Base-by-base conservation (phyloP, 345 rosid genomes). In the Syzygium jambos region DNA sequence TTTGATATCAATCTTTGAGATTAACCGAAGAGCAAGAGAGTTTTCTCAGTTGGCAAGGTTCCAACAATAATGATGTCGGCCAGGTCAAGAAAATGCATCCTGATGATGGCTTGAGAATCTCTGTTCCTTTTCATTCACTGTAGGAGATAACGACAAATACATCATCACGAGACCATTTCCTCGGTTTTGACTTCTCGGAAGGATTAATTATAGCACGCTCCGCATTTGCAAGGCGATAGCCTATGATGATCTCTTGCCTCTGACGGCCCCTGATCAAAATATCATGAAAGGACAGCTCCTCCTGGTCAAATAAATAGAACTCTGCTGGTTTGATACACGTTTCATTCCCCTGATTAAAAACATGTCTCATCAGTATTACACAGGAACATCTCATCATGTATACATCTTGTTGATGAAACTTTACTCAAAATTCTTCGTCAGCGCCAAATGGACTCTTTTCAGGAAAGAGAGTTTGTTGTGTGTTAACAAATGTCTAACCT, bases 321-420 rank as follows among this genome's bases (percentile, higher is more conserved):
- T 97, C 96, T 85, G 99, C 99, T 5, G 99, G 95, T 91, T 95
- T 96, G 89, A 96, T 96, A 86, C 96, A 94, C 96, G 95, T 93
- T 85, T 94, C 98, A 23, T 95, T 97, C 68, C 98, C 98, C 98
- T 97, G 95, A 86, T 89, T 38, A 46, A 52, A 41, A 29, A n/a
- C 38, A 84, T 73, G 43, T 73, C 46, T 73, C 78, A 9, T 73
- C 80, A 73, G 80, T 34, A 34, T 73, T 38, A 34, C 80, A 19
- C 46, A 73, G 49, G 80, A 73, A 17, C 46, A 73, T 34, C 21
- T 63, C 77, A 63, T 29, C 41, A 29, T 63, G 41, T 34, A 73
- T 9, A 19, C 80, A 73, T 73, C 25, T 73, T 73, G 80, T 21
- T 34, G 4, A 73, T 73, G 80, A 73, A 34, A 73, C 80, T 73